Percentiles rank a stretch among this genome's conserved stretches.
Conservation (phyloP, 2,329 filamentous ascomycete species). For the Orbilia javanica region DNA sequence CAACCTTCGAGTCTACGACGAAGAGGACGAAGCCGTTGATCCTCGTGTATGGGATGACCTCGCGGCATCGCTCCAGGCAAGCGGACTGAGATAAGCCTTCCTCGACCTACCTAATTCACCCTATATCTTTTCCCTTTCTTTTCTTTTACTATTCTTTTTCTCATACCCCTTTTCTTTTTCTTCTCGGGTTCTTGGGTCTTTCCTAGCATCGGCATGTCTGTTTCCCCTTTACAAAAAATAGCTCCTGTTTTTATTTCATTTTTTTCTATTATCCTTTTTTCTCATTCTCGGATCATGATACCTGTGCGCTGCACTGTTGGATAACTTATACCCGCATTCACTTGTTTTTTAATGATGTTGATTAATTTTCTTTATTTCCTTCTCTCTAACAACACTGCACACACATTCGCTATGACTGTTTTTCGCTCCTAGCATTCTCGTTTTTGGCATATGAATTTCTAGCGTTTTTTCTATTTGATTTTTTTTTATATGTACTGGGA, state of each 20-base stretch:
- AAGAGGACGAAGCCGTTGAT: slow-evolving; percentile 53
- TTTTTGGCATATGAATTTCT: slow-evolving; percentile 16
- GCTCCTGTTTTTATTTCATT: not conserved
- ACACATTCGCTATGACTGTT: slow-evolving; percentile 9
- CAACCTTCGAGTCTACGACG: slow-evolving; percentile 55
- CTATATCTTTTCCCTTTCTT: not conserved
- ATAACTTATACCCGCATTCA: slow-evolving; percentile 49
- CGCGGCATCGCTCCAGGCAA: slow-evolving; percentile 52
- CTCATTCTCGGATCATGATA: slow-evolving; percentile 41
- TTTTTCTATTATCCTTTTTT: not conserved
- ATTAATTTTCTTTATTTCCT: slow-evolving; percentile 25
- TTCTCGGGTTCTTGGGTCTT: slow-evolving; percentile 10
- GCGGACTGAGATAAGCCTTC: slow-evolving; percentile 47
- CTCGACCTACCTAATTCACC: not conserved
- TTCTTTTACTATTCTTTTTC: not conserved
- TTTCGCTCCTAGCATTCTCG: not conserved
- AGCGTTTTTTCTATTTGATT: slow-evolving; percentile 4
- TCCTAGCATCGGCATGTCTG: slow-evolving; percentile 24
- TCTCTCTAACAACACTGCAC: slow-evolving; percentile 9
- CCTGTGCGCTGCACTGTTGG: slow-evolving; percentile 56
- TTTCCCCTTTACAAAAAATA: slow-evolving; percentile 2
- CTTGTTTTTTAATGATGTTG: slow-evolving; percentile 29
- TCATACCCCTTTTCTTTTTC: slow-evolving; percentile 4
- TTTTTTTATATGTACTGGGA: slow-evolving; percentile 6
- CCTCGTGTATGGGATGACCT: slow-evolving; percentile 56